Base-by-base conservation (phyloP, 163 green algal genomes). In the Prototheca wickerhamii region DNA sequence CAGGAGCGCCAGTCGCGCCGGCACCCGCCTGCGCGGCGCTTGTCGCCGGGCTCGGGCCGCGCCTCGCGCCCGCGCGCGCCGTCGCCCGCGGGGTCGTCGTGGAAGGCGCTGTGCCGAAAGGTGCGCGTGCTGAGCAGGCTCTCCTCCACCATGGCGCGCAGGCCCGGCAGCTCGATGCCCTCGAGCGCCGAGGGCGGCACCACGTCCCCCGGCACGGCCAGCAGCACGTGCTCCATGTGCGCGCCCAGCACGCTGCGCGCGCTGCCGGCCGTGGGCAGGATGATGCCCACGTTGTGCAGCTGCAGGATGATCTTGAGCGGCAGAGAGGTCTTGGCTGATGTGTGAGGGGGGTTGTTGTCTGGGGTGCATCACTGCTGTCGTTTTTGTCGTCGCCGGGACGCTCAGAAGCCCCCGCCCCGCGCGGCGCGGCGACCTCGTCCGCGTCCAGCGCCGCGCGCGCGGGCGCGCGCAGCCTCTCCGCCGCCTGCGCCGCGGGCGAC, bases 251-350 rank as follows among this genome's bases (percentile, higher is more conserved):
- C 71, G 46, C 25, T 51, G 32, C 40, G 57, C 29, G 49, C 74
- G 35, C 67, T 66, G 29, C 60, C 66, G 52, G 60, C 74, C n/a
- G 69, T 78, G 40, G 78, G 78, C 49, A 83, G 54, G 20, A 83
- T 60, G 0, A 83, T 35, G 26, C 60, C 64, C 21, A 68, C 46
- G 37, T 81, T 83, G 31, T 37, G 56, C 29, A 83, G 37, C 31
- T 81, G 66, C 21, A 85, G 53, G 17, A 76, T 28, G 6, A 85
- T 43, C 28, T 76, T 43, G 17, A 83, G 56, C 3, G 72, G 72
- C 4, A 54, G 52, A 20, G 31, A 51, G 21, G 60, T 58, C 17
- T 59, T 23, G 40, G 40, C 40, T 15, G 12, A 31, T 12, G 23
- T 26, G 25, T n/a, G 30, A 18, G 42, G 42, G n/a, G n/a, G n/a